Evolutionary conservation across 164 flowering plant species (phyloP), one percentile per base, ranked within the genome.

Genomic region (Vitis riparia): DNA sequence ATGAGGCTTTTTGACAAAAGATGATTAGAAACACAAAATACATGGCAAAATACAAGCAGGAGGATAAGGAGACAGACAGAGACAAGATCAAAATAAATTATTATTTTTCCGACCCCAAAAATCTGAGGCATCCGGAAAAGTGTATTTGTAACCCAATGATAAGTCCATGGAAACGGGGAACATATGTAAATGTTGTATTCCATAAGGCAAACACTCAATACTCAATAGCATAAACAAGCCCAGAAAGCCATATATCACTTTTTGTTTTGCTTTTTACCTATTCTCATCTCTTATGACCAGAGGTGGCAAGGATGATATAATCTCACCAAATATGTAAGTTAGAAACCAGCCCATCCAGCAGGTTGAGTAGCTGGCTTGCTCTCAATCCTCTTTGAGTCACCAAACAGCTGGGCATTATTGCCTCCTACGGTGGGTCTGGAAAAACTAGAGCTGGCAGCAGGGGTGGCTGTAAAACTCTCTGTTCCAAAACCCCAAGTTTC

Each of bases 331-430:
- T 27, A 51, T 23, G 50, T 76, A 23, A 51, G 51, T 76, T 77
- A 96, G 77, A 96, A 96, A 73, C 99, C 99, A 79, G 99, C 97
- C 99, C 99, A 96, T 60, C 99, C 99, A 68, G 97, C 92, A 68
- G 99, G 99, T 72, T 91, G 98, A 67, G 90, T 55, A 30, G 83
- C 70, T 67, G 79, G 58, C 79, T 87, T 86, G 68, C 71, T 80
- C 52, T 87, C 91, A 2, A 12, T 53, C 8, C 62, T 77, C 75
- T 80, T 87, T 58, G 84, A 59, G 52, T 81, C 86, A 30, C 84
- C 84, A 65, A 79, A 73, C 9, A 76, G 84, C 73, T 77, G 86
- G 29, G 91, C 85, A 69, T 60, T 76, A 69, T 68, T 80, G 11
- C 81, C 91, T 60, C 73, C 81, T 59, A 73, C 72, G 15, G 73